Evolutionary conservation across 768 basidiomycete genomes (phyloP).

Genomic region (Chiua virens): DNA sequence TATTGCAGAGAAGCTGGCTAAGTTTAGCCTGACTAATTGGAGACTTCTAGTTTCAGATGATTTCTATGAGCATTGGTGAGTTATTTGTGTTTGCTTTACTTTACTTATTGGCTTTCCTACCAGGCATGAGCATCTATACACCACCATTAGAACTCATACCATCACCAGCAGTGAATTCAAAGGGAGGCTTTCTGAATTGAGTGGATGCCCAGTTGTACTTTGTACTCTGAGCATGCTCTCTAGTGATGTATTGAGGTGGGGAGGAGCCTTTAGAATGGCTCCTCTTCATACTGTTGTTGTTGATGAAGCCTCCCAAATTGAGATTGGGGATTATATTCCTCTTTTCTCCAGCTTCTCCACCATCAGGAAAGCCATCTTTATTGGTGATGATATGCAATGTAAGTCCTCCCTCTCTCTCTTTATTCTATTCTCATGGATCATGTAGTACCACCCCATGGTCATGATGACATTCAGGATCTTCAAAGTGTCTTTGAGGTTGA

Average conservation of each 20-base stretch:
- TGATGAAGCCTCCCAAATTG: slow-evolving; percentile 71
- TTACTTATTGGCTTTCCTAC: background rate
- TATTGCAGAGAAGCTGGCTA: slow-evolving; percentile 77
- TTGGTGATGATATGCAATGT: slow-evolving; percentile 72
- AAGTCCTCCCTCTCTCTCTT: slow-evolving; percentile 28
- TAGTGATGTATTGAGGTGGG: slow-evolving; percentile 16
- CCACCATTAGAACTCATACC: slow-evolving; percentile 43
- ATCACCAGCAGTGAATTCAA: slow-evolving; percentile 48
- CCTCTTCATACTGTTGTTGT: slow-evolving; percentile 54
- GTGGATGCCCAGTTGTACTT: slow-evolving; percentile 57
- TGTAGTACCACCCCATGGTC: slow-evolving; percentile 78
- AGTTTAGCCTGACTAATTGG: slow-evolving; percentile 54
- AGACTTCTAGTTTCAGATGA: slow-evolving; percentile 69
- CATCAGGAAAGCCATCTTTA: slow-evolving; percentile 56
- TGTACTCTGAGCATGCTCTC: slow-evolving; percentile 82
- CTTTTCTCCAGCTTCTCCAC: slow-evolving; percentile 30
- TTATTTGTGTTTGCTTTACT: slow-evolving; percentile 1
- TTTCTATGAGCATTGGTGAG: slow-evolving; percentile 68
- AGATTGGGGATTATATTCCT: slow-evolving; percentile 53
- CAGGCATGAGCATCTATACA: slow-evolving; percentile 84
- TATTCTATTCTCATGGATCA: slow-evolving; percentile 27
- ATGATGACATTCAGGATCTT: slow-evolving; percentile 62
- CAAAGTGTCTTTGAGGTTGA: slow-evolving; percentile 78
- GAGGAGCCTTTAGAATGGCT: slow-evolving; percentile 20
- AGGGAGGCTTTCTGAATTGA: slow-evolving; percentile 32